Base-by-base conservation (phyloP, 1,139 yeast genomes). In the Taiozyma sp. region DNA sequence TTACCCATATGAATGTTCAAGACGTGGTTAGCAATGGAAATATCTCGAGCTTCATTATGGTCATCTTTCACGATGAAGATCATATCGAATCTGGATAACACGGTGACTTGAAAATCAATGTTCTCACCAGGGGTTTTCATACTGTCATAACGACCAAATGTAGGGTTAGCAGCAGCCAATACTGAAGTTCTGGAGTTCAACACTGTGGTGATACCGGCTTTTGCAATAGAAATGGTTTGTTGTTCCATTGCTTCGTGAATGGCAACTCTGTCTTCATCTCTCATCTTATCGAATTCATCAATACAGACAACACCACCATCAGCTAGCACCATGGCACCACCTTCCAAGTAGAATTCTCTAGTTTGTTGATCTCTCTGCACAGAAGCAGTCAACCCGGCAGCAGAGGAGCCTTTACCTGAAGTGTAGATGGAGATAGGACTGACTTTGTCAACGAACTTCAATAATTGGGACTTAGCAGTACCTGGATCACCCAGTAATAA, bases 231-330 rank as follows among this genome's bases (percentile, higher is more conserved):
- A 59, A 93, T 93, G 0, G 99, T 93, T 71, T 93, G 99, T 71
- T 93, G 99, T 74, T 93, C 99, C 99, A 93, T 93, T 9, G 99
- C 99, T 76, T 93, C 99, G 70, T 93, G 99, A 62, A 93, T 95
- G 0, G 99, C 99, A 40, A 93, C 99, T 68, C 99, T 80, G 70
- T 95, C 99, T 68, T 93, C 99, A 65, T 95, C 99, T 70, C 98
- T 80, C 99, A 93, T 93, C 73, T 93, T 93, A 71, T 93, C 99
- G 65, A 93, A 93, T 76, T 93, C 99, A 75, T 93, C 99, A 65
- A 93, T 95, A 79, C 99, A 93, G 47, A 93, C 98, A 47, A 93
- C 97, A 61, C 99, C 99, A 43, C 99, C 98, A 71, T 93, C 99
- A 0, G 99, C 99, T 52, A 93, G 76, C 22, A 93, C 99, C 98